Percentiles rank a stretch among this genome's conserved stretches.
Evolutionary conservation across 1,284 basidiomycete genomes (phyloP).

Genomic region (Cryptococcus sp.): DNA sequence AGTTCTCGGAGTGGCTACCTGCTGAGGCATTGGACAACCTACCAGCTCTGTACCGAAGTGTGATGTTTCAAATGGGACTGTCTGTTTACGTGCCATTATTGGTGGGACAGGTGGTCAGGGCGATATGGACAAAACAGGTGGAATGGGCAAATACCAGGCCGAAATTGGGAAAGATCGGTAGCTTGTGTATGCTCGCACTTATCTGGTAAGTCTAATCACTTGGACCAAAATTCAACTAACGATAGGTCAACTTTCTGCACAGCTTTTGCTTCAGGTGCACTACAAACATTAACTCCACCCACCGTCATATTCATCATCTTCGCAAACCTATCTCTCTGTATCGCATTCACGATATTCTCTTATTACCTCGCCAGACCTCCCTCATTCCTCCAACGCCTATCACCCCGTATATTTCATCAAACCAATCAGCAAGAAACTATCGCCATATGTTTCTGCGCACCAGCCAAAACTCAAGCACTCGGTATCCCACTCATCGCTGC

Average conservation of each 20-base stretch:
- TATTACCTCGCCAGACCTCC: constrained; percentile 29
- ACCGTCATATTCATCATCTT: constrained; percentile 36
- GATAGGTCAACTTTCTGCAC: constrained; percentile 33
- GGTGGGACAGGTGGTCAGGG: constrained; percentile 37
- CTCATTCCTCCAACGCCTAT: neutral
- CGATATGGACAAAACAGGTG: constrained; percentile 12
- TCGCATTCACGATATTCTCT: constrained; percentile 25
- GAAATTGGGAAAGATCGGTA: constrained; percentile 30
- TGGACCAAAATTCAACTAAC: neutral
- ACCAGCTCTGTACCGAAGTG: constrained; percentile 29
- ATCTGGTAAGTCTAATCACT: constrained; percentile 24
- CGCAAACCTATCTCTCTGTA: constrained; percentile 22
- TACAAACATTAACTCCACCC: constrained; percentile 24
- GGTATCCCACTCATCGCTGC: constrained; percentile 21
- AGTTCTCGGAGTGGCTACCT: constrained; percentile 10
- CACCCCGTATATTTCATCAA: constrained; percentile 10
- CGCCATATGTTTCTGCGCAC: constrained; percentile 21
- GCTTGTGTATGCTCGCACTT: constrained; percentile 31
- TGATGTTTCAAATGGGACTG: constrained; percentile 34
- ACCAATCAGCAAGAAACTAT: constrained; percentile 17
- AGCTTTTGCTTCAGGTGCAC: constrained; percentile 36
- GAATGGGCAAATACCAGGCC: constrained; percentile 9
- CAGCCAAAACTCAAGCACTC: constrained; percentile 22
- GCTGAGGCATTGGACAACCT: constrained; percentile 16
- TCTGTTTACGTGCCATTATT: constrained; percentile 34